These are phyloP conservation scores for Perkinsus chesapeaki DNA, from an alignment of 169 alveolate species.

Conservation along the genomic window DNA sequence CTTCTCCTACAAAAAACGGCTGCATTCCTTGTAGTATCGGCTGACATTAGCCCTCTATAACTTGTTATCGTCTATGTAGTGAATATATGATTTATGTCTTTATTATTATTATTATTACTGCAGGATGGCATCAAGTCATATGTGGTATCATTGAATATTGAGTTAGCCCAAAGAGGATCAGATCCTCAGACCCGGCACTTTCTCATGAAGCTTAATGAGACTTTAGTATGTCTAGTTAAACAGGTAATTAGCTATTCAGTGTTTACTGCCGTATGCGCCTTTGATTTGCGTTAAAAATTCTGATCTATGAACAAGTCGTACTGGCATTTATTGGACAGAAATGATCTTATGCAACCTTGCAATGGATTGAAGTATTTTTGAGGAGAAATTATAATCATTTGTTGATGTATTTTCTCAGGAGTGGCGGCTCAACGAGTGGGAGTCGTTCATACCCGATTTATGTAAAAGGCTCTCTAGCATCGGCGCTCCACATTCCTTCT, in stretches of 20 bases:
- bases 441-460: slow-evolving; percentile 93
- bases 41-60: too few species aligned
- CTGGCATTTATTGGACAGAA: slow-evolving; percentile 71
- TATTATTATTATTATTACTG: not conserved
- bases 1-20: too few species aligned
- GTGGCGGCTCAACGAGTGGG: slow-evolving; percentile 98
- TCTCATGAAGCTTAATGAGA: slow-evolving; percentile 53
- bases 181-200: slow-evolving; percentile 38
- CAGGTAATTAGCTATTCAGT: slow-evolving; percentile 25
- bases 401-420: slow-evolving; percentile 84
- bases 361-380: slow-evolving; percentile 71
- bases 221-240: slow-evolving; percentile 59
- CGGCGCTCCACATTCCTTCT: too few species aligned
- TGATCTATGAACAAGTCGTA: too few species aligned
- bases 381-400: too few species aligned
- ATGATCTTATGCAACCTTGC: slow-evolving; percentile 55
- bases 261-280: not conserved
- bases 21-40: too few species aligned
- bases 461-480: slow-evolving; percentile 63
- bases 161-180: not conserved
- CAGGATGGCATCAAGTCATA: slow-evolving; percentile 39
- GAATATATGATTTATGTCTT: not conserved
- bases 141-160: slow-evolving; percentile 24
- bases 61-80: too few species aligned
- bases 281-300: too few species aligned